Percentiles rank a stretch among this genome's conserved stretches.
phyloP scores from a whole-genome alignment of 768 basidiomycete genomes.

The Russula brevipes region DNA sequence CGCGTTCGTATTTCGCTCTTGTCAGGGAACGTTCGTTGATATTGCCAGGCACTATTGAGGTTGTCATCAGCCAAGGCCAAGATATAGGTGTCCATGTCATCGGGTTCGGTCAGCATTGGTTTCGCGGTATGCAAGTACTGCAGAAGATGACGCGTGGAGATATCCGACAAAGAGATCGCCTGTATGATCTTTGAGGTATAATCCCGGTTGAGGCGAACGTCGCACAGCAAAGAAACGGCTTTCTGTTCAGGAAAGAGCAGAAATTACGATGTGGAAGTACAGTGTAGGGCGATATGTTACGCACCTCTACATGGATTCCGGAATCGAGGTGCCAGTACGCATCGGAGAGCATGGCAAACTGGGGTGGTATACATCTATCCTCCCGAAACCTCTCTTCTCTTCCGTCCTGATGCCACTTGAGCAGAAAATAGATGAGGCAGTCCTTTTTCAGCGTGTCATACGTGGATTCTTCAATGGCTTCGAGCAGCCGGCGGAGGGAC shows the following conservation, averaged over 20 bases:
- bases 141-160: conserved; percentile 54
- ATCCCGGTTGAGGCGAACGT: conserved; percentile 68
- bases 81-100: conserved; percentile 65
- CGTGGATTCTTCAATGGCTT: conserved; percentile 51
- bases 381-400: conserved; percentile 47
- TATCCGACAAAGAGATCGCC: conserved; percentile 46
- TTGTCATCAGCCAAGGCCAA: conserved; percentile 61
- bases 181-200: conserved; percentile 74
- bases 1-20: conserved; percentile 46
- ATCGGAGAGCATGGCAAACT: conserved; percentile 69
- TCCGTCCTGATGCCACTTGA: conserved; percentile 73
- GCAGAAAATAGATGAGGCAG: conserved; percentile 71
- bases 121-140: conserved; percentile 73
- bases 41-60: conserved; percentile 70
- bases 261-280: not conserved
- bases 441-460: conserved; percentile 79
- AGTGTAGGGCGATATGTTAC: conserved; percentile 30
- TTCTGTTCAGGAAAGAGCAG: conserved; percentile 37
- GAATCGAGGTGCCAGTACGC: conserved; percentile 83
- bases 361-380: conserved; percentile 65
- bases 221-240: conserved; percentile 68
- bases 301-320: conserved; percentile 57
- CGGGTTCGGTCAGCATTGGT: conserved; percentile 61
- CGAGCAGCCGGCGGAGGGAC: conserved; percentile 52
- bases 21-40: conserved; percentile 66